Conservation (phyloP, 371 early-diverging fungal genomes). For the Mortierella sp. region DNA sequence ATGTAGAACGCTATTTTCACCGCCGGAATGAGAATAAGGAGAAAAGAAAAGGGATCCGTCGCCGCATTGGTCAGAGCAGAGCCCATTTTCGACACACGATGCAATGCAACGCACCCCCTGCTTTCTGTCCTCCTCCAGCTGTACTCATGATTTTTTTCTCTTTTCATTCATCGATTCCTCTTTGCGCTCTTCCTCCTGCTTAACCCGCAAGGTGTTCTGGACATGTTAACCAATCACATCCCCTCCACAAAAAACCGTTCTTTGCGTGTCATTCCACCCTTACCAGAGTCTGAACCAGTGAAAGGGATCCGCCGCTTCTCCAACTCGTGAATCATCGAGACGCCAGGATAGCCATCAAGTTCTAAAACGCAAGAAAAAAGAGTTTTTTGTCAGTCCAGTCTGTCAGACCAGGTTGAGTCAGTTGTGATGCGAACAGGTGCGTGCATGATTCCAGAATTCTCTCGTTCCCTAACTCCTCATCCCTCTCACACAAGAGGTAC, state of each 20-base stretch:
- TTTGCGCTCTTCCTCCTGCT: not conserved
- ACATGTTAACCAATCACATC: too few species aligned
- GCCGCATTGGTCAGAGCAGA: not conserved
- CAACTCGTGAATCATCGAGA: conserved; percentile 28
- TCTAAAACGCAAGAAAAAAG: conserved; percentile 9
- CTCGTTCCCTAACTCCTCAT: too few species aligned
- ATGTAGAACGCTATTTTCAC: conserved; percentile 36
- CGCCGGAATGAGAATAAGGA: not conserved
- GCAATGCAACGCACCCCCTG: not conserved
- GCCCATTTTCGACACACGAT: not conserved
- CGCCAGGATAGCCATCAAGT: conserved; percentile 46
- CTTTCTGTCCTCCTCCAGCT: not conserved
- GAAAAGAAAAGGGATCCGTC: not conserved
- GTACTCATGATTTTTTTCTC: not conserved
- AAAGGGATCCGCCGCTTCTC: conserved; percentile 27
- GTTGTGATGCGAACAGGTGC: not conserved
- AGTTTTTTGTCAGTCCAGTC: not conserved
- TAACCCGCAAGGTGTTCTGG: not conserved
- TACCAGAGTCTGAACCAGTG: conserved; percentile 42
- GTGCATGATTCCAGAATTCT: not conserved
- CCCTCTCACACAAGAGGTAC: not conserved
- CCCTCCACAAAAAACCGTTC: not conserved
- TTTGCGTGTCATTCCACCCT: not conserved
- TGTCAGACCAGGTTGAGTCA: not conserved
- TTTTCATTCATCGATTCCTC: not conserved